Conservation (phyloP, 495 filamentous ascomycete genomes). For the Hypoxylon intermedium region DNA sequence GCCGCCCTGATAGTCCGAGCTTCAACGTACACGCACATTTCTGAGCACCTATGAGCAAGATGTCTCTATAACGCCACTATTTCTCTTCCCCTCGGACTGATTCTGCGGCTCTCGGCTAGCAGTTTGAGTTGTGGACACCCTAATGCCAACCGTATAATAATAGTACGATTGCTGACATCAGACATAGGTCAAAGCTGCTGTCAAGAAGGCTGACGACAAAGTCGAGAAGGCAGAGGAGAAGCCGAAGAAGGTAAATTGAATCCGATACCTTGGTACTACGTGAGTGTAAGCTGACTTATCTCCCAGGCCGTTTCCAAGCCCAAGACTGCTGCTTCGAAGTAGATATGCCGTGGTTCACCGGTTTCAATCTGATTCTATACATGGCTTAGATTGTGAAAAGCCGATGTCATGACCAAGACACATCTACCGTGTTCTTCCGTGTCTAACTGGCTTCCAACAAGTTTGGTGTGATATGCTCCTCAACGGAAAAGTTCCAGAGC, state of each 20-base stretch:
- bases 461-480: constrained; percentile 2
- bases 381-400: not conserved
- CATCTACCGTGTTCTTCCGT: not conserved
- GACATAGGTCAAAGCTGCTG: constrained; percentile 54
- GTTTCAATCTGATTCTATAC: not conserved
- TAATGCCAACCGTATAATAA: not conserved
- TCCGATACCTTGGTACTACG: not conserved
- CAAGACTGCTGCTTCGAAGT: constrained; percentile 52
- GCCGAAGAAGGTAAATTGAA: constrained; percentile 18
- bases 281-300: not conserved
- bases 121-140: not conserved
- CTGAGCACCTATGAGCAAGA: not conserved
- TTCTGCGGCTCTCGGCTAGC: not conserved
- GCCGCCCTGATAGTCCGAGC: no score
- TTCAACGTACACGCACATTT: no score
- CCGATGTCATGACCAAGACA: constrained; percentile 1
- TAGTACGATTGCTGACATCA: constrained; percentile 36
- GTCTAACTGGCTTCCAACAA: not conserved
- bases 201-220: constrained; percentile 51
- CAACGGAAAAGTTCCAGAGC: not conserved
- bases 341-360: constrained; percentile 22
- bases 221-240: constrained; percentile 29
- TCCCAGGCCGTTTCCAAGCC: constrained; percentile 40
- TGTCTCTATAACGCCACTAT: no score
- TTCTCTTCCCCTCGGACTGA: not conserved